Evolutionary conservation across 2,329 filamentous ascomycete genomes (phyloP).

Genomic region (Hymenoscyphus linearis): DNA sequence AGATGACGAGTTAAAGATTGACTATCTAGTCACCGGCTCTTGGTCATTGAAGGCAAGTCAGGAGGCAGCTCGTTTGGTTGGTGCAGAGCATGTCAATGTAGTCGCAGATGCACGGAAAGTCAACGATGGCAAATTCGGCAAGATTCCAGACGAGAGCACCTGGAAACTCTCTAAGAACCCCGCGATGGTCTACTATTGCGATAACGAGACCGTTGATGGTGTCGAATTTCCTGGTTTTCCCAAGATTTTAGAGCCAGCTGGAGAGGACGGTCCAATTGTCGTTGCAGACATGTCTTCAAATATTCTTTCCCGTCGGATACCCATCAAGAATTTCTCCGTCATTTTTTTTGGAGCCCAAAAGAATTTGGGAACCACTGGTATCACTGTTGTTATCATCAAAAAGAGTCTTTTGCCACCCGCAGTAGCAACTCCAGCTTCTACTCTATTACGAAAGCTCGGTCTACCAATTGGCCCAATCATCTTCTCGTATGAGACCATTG

Average conservation of each 20-base stretch:
- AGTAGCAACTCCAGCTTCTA: constrained; percentile 58
- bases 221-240: constrained; percentile 82
- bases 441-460: constrained; percentile 66
- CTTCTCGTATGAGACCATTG: constrained; percentile 75
- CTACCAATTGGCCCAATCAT: constrained; percentile 76
- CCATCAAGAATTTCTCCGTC: constrained; percentile 71
- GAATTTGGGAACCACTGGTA: constrained; percentile 81
- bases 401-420: constrained; percentile 71
- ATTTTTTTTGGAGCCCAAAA: constrained; percentile 96
- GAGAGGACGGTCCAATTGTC: constrained; percentile 65
- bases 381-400: constrained; percentile 80
- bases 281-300: constrained; percentile 94
- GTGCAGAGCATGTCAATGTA: constrained; percentile 74
- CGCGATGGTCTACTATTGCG: constrained; percentile 77
- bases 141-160: constrained; percentile 68
- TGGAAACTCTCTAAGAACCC: constrained; percentile 69
- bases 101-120: constrained; percentile 60
- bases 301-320: constrained; percentile 75
- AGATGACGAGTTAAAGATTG: constrained; percentile 67
- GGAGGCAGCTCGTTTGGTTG: constrained; percentile 74
- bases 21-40: constrained; percentile 83
- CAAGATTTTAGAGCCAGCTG: constrained; percentile 49
- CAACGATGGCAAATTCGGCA: constrained; percentile 79
- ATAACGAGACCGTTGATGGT: constrained; percentile 91
- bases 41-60: constrained; percentile 88